These are phyloP conservation scores for Jaminaea rosea DNA, from an alignment of 1,284 basidiomycete genomes.

Conservation along the genomic window DNA sequence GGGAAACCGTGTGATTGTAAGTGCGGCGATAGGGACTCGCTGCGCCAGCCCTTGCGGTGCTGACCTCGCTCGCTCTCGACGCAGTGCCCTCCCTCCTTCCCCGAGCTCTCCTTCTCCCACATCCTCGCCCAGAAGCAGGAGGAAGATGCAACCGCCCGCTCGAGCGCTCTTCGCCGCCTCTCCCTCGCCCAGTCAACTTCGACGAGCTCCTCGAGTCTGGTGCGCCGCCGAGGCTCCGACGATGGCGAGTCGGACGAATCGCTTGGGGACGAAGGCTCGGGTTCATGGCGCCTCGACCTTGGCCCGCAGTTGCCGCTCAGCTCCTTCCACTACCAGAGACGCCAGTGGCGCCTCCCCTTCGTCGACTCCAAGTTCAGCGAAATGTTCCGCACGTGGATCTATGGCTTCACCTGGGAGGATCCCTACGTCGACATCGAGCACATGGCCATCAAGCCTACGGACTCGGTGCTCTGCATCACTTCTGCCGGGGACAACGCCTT, in stretches of 20 bases:
- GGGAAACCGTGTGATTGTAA: conserved; percentile 53
- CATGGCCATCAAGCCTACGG: conserved; percentile 57
- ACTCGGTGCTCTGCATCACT: conserved; percentile 68
- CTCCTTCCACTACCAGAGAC: conserved; percentile 66
- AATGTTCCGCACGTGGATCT: conserved; percentile 67
- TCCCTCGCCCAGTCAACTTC: neutral
- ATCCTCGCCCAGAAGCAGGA: conserved; percentile 4
- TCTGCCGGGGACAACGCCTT: conserved; percentile 73
- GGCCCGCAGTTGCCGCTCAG: conserved; percentile 53
- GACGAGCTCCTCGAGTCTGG: conserved; percentile 29
- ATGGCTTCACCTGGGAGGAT: conserved; percentile 71
- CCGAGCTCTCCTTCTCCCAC: conserved; percentile 26
- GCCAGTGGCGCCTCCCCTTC: conserved; percentile 60
- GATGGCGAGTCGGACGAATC: conserved; percentile 27
- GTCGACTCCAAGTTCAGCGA: conserved; percentile 64
- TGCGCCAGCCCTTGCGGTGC: no score
- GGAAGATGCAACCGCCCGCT: neutral
- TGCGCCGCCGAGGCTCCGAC: conserved; percentile 47
- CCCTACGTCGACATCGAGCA: conserved; percentile 67
- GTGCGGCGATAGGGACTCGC: neutral
- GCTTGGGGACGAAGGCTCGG: conserved; percentile 46
- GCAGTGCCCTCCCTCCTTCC: conserved; percentile 37
- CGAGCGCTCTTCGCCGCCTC: neutral
- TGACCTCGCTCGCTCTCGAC: conserved; percentile 45
- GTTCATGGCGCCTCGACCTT: conserved; percentile 31